Base-by-base conservation (phyloP, 129 eudicot genomes). In the Logfia minima region DNA sequence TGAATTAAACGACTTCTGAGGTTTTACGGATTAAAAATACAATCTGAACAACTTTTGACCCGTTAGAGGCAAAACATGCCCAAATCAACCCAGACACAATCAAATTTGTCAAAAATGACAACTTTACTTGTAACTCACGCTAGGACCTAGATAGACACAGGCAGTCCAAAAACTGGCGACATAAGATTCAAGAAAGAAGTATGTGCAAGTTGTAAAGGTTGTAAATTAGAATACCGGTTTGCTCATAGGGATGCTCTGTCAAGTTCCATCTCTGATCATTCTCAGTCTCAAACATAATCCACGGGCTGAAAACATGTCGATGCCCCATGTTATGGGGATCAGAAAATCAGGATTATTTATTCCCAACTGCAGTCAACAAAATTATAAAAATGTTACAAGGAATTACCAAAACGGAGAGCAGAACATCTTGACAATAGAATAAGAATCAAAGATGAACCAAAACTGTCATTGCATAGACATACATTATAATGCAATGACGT, bases 201-300 rank as follows among this genome's bases (percentile, higher is more conserved):
- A 10, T 45, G 61, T 43, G 48, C 29, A 64, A 45, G 51, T 64
- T 45, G 51, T 17, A 66, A 66, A 17, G 52, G n/a, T 52, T 65
- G 29, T 26, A 45, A 16, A 1, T 66, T 19, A 23, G 29, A 43
- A 39, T 88, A 88, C 93, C 87, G 7, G 68, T 72, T 53, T 78
- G 84, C 56, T 76, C 70, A 61, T 56, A 86, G 28, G 84, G 80
- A 72, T 80, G 82, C 62, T 84, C 90, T 11, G 82, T 52, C 68
- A 76, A 82, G 80, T 86, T 74, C 93, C 90, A 84, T 37, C 83
- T 68, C 80, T 86, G 90, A 74, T 86, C 85, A 82, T 35, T 72
- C 8, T 84, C 85, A 19, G 83, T 80, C 80, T 86, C 90, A 77
- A 84, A 77, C 45, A 82, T 79, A 37, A 76, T 82, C 35, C 90